These are phyloP conservation scores for Malus hybrid DNA, from an alignment of 331 rosid species.

Conservation along the genomic window DNA sequence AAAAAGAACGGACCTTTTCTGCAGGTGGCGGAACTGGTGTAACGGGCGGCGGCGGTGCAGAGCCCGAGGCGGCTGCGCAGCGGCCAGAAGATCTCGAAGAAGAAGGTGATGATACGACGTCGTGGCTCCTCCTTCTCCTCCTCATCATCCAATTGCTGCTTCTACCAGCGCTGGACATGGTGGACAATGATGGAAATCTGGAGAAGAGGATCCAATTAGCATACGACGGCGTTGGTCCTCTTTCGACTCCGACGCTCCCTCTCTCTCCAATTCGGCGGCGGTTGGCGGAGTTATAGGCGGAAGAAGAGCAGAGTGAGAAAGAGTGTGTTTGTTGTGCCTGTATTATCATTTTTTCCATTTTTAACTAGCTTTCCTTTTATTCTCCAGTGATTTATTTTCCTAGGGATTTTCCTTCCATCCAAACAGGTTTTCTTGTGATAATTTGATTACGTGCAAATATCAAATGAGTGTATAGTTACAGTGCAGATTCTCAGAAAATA, in stretches of 20 bases:
- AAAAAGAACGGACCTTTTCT: constrained; percentile 9
- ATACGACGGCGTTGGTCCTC: not conserved
- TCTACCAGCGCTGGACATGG: not conserved
- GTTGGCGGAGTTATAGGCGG: not conserved
- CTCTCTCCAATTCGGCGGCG: not conserved
- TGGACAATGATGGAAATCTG: not conserved
- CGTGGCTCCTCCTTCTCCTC: not conserved
- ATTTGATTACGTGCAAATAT: not conserved
- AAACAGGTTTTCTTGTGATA: not conserved
- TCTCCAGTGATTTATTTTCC: not conserved
- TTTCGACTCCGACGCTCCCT: not conserved
- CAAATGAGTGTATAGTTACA: not conserved
- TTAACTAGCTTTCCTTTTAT: not conserved
- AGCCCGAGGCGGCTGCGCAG: not conserved
- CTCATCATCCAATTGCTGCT: not conserved
- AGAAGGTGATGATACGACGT: not conserved
- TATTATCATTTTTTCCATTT: not conserved
- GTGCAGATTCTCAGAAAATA: not conserved
- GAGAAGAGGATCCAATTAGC: not conserved
- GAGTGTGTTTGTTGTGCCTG: not conserved
- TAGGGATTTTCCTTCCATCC: not conserved
- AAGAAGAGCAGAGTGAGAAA: not conserved
- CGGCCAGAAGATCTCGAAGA: not conserved
- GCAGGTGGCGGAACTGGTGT: not conserved
- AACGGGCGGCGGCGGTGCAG: not conserved